A percentile compares a stretch with the other conserved stretches of the same genome.
Evolutionary conservation across 208 protist genomes (phyloP).

Genomic region (Polymyxa betae): DNA sequence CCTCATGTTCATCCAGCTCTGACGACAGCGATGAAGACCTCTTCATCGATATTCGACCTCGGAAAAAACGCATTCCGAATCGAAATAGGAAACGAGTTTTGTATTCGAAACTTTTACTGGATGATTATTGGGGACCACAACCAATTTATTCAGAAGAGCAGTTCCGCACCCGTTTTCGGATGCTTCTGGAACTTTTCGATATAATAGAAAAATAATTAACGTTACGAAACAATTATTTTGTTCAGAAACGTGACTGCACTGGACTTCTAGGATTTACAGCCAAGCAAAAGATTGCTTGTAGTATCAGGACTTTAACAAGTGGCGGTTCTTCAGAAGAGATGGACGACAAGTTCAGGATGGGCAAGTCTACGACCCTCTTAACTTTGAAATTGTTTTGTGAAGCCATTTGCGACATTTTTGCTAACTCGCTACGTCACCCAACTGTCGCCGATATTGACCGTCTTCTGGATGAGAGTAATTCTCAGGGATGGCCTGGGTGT

Average conservation of each 20-base stretch:
- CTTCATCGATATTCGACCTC: no score
- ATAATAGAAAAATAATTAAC: background rate
- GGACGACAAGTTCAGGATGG: background rate
- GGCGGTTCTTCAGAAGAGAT: background rate
- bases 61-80: no score
- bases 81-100: no score
- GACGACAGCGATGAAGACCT: no score
- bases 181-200: background rate
- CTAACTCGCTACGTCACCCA: no score
- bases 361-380: background rate
- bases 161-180: background rate
- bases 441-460: no score
- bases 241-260: background rate
- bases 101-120: no score
- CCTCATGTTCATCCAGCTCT: no score
- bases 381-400: no score
- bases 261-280: background rate
- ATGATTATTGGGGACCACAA: no score
- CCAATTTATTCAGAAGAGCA: no score
- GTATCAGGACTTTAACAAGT: background rate
- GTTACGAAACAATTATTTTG: background rate
- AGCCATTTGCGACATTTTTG: no score
- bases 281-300: background rate
- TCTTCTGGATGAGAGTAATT: background rate
- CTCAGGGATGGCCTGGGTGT: background rate